A percentile compares a stretch with the other conserved stretches of the same genome.
Conservation (phyloP, 192 early-diverging fungal species). For the Umbelopsis sp. region DNA sequence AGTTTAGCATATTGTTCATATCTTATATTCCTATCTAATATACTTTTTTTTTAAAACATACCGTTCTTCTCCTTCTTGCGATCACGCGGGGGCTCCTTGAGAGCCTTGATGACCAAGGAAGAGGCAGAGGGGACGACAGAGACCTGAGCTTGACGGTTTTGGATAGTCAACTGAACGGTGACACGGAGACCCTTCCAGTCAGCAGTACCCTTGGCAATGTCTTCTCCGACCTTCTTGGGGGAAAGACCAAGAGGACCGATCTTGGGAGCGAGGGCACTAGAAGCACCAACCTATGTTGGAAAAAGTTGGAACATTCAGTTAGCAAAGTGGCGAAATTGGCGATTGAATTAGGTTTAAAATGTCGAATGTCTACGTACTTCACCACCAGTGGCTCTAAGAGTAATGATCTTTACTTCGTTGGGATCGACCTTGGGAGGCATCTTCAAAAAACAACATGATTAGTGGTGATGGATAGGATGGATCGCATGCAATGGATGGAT, state of each 20-base stretch:
- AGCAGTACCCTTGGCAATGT: constrained; percentile 99
- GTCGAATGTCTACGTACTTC: constrained; percentile 42
- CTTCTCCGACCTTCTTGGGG: constrained; percentile 99
- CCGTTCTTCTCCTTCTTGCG: constrained; percentile 99
- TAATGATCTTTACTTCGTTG: constrained; percentile 77
- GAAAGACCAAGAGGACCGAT: constrained; percentile 99
- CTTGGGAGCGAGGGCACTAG: constrained; percentile 97
- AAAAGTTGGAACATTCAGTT: no score
- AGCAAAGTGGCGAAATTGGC: not conserved
- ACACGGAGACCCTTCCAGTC: constrained; percentile 99
- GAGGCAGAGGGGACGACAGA: constrained; percentile 96
- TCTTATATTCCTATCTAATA: no score
- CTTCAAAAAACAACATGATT: not conserved
- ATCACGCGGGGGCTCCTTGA: constrained; percentile 97
- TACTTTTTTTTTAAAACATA: not conserved
- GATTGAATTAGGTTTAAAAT: not conserved
- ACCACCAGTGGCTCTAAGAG: constrained; percentile 97
- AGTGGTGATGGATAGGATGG: not conserved
- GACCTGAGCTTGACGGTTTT: constrained; percentile 99
- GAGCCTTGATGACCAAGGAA: constrained; percentile 94
- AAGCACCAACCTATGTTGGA: constrained; percentile 79
- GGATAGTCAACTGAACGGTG: constrained; percentile 97
- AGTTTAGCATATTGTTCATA: no score
- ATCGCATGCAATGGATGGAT: constrained; percentile 1
- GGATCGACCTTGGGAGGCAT: constrained; percentile 90